Evolutionary conservation across 768 basidiomycete genomes (phyloP).

Genomic region (Mycena pura): DNA sequence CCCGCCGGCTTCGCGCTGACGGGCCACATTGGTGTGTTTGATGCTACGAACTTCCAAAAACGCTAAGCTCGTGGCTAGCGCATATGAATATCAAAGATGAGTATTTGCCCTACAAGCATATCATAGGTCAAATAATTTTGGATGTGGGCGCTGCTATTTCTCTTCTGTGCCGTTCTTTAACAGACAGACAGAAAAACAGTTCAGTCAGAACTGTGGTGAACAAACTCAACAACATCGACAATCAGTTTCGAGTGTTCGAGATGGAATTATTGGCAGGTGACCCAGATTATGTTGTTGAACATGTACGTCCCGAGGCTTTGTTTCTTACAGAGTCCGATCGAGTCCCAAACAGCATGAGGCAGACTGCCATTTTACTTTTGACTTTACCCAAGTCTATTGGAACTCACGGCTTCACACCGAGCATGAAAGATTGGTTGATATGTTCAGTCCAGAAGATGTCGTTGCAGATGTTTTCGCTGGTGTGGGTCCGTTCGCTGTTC

Average conservation of each 20-base stretch:
- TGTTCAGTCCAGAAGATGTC: slow-evolving; percentile 78
- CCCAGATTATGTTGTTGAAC: slow-evolving; percentile 82
- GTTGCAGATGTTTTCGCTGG: slow-evolving; percentile 96
- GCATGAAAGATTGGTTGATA: slow-evolving; percentile 81
- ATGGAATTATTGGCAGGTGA: slow-evolving; percentile 98
- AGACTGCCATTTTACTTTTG: slow-evolving; percentile 88
- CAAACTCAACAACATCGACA: slow-evolving; percentile 87
- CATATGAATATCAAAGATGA: slow-evolving; percentile 91
- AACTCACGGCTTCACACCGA: slow-evolving; percentile 94
- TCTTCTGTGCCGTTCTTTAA: not conserved
- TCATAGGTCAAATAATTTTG: slow-evolving; percentile 91
- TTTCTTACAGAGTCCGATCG: not conserved
- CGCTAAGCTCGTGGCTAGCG: slow-evolving; percentile 50
- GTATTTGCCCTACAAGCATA: slow-evolving; percentile 88
- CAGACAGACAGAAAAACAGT: slow-evolving; percentile 77
- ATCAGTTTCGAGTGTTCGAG: slow-evolving; percentile 88
- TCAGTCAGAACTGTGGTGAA: slow-evolving; percentile 90
- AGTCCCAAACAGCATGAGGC: slow-evolving; percentile 70
- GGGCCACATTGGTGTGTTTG: slow-evolving; percentile 81
- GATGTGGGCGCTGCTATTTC: slow-evolving; percentile 63
- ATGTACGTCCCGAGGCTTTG: slow-evolving; percentile 59
- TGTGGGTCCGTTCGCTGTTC: slow-evolving; percentile 95
- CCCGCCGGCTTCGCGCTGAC: slow-evolving; percentile 88
- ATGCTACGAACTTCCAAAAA: not conserved
- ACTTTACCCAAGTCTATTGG: slow-evolving; percentile 97